Evolutionary conservation across 2,329 filamentous ascomycete genomes (phyloP).

Genomic region (Microsporum canis): DNA sequence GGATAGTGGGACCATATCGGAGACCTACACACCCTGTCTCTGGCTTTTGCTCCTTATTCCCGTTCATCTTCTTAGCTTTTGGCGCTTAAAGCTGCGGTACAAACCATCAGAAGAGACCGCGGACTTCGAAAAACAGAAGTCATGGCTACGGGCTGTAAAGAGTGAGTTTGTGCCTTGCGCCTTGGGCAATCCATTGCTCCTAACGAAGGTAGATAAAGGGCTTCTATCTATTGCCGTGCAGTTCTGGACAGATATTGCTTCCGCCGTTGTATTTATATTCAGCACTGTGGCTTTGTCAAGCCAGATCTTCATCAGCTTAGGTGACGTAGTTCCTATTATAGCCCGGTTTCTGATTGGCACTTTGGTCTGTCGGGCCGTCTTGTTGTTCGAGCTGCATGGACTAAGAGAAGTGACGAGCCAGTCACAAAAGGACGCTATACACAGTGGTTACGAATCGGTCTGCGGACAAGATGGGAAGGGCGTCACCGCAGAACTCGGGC

Average conservation of each 20-base stretch:
- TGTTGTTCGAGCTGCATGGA: neutral
- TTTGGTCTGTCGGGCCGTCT: neutral
- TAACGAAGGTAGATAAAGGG: neutral
- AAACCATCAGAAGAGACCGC: neutral
- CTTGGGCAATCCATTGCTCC: neutral
- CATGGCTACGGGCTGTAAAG: neutral
- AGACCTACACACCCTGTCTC: neutral
- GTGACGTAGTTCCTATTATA: neutral
- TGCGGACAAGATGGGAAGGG: neutral
- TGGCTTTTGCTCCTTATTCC: neutral
- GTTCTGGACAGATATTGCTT: neutral
- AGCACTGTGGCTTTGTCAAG: neutral
- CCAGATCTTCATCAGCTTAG: neutral
- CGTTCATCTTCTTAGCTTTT: neutral
- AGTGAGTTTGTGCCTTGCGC: neutral
- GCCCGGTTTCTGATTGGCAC: neutral
- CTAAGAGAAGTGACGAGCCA: neutral
- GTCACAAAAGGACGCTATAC: neutral
- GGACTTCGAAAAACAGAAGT: neutral
- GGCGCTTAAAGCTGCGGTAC: neutral
- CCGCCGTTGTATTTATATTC: neutral
- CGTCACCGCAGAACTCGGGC: neutral
- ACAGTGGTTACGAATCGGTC: neutral
- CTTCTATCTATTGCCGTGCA: neutral
- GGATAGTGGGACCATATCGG: neutral